These are phyloP conservation scores for Pseudodiploospora longispora DNA, from an alignment of 2,329 filamentous ascomycete species.

Conservation along the genomic window DNA sequence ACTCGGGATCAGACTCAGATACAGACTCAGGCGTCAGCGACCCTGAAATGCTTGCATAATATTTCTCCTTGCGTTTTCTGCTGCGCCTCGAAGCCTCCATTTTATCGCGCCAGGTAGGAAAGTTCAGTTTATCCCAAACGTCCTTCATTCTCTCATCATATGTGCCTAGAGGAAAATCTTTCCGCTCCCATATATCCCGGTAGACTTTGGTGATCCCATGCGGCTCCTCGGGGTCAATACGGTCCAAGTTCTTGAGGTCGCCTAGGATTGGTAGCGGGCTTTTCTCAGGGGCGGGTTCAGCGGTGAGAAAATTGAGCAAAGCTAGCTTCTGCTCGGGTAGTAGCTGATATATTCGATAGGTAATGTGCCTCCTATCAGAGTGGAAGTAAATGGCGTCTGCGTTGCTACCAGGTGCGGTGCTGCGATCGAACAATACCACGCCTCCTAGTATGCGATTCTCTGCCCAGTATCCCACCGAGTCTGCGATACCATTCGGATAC, in stretches of 20 bases:
- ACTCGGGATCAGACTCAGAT: too few species aligned
- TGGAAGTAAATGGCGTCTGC: conserved; percentile 15
- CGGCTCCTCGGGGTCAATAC: conserved; percentile 11
- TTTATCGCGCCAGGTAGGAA: too few species aligned
- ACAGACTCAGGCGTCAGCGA: too few species aligned
- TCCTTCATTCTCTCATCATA: neutral
- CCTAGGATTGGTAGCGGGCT: conserved; percentile 5
- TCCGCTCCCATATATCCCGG: conserved; percentile 11
- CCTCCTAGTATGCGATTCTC: conserved; percentile 20
- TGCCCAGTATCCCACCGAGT: conserved; percentile 19
- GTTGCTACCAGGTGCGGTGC: neutral
- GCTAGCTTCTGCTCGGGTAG: conserved; percentile 14
- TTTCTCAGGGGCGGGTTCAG: neutral
- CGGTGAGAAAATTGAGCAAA: conserved; percentile 15
- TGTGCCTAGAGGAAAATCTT: neutral
- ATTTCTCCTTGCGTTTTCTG: too few species aligned
- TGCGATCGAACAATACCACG: conserved; percentile 20
- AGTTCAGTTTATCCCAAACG: neutral
- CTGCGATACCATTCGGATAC: conserved; percentile 14
- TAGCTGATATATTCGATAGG: conserved; percentile 18
- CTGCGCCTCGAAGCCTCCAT: too few species aligned
- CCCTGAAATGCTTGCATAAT: too few species aligned
- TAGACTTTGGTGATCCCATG: conserved; percentile 9
- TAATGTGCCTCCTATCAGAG: conserved; percentile 9
- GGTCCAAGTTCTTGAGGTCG: neutral